Base-by-base conservation (phyloP, 2,329 filamentous ascomycete species). In the Aspergillus japonicus region DNA sequence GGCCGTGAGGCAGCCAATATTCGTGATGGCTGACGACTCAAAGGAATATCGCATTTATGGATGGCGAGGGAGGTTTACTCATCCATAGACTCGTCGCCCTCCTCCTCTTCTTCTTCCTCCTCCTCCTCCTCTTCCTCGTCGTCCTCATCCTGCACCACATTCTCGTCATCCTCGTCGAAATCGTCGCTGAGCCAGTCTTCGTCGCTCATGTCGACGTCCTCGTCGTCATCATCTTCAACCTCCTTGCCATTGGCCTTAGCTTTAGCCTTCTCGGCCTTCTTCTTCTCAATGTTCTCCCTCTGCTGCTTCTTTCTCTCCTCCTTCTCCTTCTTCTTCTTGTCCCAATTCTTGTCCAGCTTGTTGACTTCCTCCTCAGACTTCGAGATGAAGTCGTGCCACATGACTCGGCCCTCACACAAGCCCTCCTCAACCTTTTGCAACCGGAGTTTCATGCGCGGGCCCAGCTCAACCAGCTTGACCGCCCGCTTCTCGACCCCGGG, bases 381-480 rank as follows among this genome's bases (percentile, higher is more conserved):
- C 73, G 89, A 86, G 56, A 98, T 87, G 72, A 92, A 96, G 73
- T 97, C 92, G 75, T 99, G 95, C 95, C 95, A 99, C 90, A 99
- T 91, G 58, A 96, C 85, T 74, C 92, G 95, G 53, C 95, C 95
- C 26, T 85, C 84, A 69, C 92, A 97, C 6, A 98, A 78, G 1
- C 94, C 95, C 68, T 99, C 95, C 73, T 99, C 95, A 4, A 99
- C 93, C 80, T 99, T 99, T 57, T 92, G 93, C 77, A 99, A 81
- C 33, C 94, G 87, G 47, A 99, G 80, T 62, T 86, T 89, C 89
- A 99, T 89, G 56, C 95, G 87, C 1, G 95, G 95, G 0, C 95
- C 95, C 0, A 99, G 80, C 77, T 99, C 95, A 3, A 96, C 88
- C 6, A 99, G 82, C 74, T 96, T 97, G 23, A 99, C 91, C 0